Base-by-base conservation (phyloP, 148 eudicot species). In the Linanthus parryae region DNA sequence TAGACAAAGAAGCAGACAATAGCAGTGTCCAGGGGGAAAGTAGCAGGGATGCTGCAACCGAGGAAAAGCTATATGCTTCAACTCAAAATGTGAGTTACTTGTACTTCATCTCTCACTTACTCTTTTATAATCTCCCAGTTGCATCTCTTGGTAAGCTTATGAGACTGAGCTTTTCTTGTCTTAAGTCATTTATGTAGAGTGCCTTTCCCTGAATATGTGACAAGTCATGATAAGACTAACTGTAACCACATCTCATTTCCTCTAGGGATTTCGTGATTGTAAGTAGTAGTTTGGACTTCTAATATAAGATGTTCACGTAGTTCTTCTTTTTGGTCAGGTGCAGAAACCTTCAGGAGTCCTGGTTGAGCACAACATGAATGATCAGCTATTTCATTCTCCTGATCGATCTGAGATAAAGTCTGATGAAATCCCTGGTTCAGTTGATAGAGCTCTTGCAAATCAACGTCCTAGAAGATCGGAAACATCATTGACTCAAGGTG, bases 291-390 rank as follows among this genome's bases (percentile, higher is more conserved):
- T n/a, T n/a, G n/a, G n/a, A n/a, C n/a, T n/a, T n/a, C n/a, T n/a
- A n/a, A n/a, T n/a, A n/a, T n/a, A n/a, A n/a, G n/a, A n/a, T n/a
- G n/a, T n/a, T n/a, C n/a, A n/a, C n/a, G n/a, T n/a, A n/a, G n/a
- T 38, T 27, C 13, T 63, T 8, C 2, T n/a, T 47, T 57, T 16
- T 49, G 40, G 22, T 55, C 68, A 65, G 68, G 73, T 61, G 42
- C 20, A 61, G 40, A 73, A 80, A 71, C 71, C 69, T 39, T 70
- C 71, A 46, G 79, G 75, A 63, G 62, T 73, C 42, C 86, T 90
- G 34, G 66, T 72, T 53, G 90, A 81, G 63, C 79, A 66, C 44
- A 57, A 69, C 42, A 21, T 57, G 44, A 67, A 72, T 51, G 78
- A 78, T 42, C 16, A 53, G 47, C 64, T 61, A 36, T 59, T 73